A percentile compares a stretch with the other conserved stretches of the same genome.
Conservation (phyloP, 225 moss, liverwort and hornwort species). For the Lunularia cruciata region DNA sequence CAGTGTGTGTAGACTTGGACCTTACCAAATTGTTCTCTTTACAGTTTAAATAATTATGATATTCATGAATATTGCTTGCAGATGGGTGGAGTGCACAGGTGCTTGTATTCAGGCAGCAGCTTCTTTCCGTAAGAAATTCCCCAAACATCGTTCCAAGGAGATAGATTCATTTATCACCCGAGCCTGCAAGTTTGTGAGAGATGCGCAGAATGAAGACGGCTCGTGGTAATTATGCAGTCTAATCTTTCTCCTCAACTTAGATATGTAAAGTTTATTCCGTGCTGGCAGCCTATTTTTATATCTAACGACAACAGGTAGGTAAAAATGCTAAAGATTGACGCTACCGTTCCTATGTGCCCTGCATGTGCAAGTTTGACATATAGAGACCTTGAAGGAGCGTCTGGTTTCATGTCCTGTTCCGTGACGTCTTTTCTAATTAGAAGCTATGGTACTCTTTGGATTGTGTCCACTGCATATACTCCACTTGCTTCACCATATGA, state of each 20-base stretch:
- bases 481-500: too few species aligned
- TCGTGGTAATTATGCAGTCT: slow-evolving; percentile 61
- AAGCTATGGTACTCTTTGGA: too few species aligned
- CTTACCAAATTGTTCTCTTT: not conserved
- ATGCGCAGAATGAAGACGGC: slow-evolving; percentile 71
- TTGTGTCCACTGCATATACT: too few species aligned
- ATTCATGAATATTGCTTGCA: slow-evolving; percentile 24
- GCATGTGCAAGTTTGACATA: too few species aligned
- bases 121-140: slow-evolving; percentile 74
- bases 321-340: too few species aligned
- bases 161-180: slow-evolving; percentile 60
- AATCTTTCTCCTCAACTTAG: not conserved
- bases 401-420: too few species aligned
- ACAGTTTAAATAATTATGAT: not conserved
- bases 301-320: too few species aligned
- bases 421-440: too few species aligned
- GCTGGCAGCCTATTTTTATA: too few species aligned
- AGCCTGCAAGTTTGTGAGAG: slow-evolving; percentile 60
- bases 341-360: too few species aligned
- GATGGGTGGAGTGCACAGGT: slow-evolving; percentile 90
- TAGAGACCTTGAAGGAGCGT: too few species aligned
- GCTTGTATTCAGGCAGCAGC: slow-evolving; percentile 65
- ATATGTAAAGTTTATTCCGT: too few species aligned
- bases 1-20: not conserved
- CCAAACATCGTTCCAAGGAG: slow-evolving; percentile 70